Evolutionary conservation across 441 rosid species (phyloP), one percentile per base, ranked within the genome.

Genomic region (Adansonia gregorii): DNA sequence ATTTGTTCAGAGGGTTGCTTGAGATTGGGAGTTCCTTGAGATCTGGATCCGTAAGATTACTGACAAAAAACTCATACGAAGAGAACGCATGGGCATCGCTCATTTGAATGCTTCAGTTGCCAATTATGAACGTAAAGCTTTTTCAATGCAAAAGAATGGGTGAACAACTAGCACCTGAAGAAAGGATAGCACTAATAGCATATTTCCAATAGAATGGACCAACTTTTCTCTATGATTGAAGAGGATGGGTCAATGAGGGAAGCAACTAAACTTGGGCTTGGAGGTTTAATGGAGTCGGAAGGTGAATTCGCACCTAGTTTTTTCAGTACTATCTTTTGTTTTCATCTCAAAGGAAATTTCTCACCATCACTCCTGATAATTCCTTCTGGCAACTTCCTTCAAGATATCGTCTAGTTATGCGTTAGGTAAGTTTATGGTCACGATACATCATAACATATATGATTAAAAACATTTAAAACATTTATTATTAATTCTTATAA

Each of bases 101-200:
- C 60, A 55, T n/a, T 20, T 17, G 19, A 55, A 20, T 55, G 60
- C 60, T 55, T 55, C 22, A 55, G 60, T 6, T 17, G 60, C 19
- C 22, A n/a, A 17, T 55, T 55, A n/a, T 55, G 59, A 55, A 55
- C 8, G 59, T 55, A 55, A 55, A 55, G 59, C 59, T 55, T 55
- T 55, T 8, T 27, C 35, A 27, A 55, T n/a, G 59, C n/a, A 55
- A 17, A 55, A 3, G 9, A 55, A 55, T n/a, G 60, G 60, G 60
- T 55, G 60, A 55, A 20, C 60, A 20, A 55, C 60, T 20, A 7
- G 60, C 7, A 39, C 43, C 43, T 39, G 43, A 39, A 39, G 43
- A 55, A 55, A 55, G 60, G 60, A 55, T 55, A n/a, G 20, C 22
- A 27, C 15, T n/a, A 55, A 55, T 55, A 20, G 22, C 60, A 55